Percentiles rank a stretch among this genome's conserved stretches.
Conservation (phyloP, 148 eudicot species). For the Silene latifolia region DNA sequence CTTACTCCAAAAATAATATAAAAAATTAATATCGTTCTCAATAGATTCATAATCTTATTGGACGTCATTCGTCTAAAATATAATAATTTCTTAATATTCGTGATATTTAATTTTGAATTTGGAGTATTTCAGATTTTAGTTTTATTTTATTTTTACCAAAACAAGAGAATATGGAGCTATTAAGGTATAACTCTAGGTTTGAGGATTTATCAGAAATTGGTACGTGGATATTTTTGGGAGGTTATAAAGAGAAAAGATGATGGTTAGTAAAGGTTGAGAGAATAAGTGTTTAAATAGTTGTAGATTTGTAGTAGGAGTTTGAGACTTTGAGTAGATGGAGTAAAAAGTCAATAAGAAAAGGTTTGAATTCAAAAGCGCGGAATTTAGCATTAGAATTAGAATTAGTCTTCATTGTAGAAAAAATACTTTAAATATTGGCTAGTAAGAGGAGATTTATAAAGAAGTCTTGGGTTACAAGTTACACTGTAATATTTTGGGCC, state of each 20-base stretch:
- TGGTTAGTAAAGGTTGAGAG: background rate
- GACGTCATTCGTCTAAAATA: background rate
- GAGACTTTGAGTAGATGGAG: background rate
- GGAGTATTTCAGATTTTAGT: too few species aligned
- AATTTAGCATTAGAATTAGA: constrained; percentile 1
- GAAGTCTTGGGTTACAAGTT: background rate
- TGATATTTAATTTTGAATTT: too few species aligned
- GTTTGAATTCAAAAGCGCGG: constrained; percentile 22
- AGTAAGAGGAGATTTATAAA: background rate
- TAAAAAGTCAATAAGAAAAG: constrained; percentile 4
- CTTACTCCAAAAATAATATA: background rate
- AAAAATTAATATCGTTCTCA: background rate
- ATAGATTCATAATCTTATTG: background rate
- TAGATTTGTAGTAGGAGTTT: background rate
- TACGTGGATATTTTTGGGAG: too few species aligned
- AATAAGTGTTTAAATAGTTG: constrained; percentile 3
- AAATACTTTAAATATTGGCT: too few species aligned
- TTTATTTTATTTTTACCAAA: too few species aligned
- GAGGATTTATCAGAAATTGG: too few species aligned
- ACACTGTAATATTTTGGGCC: background rate
- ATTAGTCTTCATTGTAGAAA: constrained; percentile 16
- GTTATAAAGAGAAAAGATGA: background rate
- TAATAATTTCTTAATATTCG: too few species aligned
- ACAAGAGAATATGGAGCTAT: too few species aligned
- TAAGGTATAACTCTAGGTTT: too few species aligned